phyloP scores from a whole-genome alignment of 179 eudicot genomes.

The Spergularia azorica region DNA sequence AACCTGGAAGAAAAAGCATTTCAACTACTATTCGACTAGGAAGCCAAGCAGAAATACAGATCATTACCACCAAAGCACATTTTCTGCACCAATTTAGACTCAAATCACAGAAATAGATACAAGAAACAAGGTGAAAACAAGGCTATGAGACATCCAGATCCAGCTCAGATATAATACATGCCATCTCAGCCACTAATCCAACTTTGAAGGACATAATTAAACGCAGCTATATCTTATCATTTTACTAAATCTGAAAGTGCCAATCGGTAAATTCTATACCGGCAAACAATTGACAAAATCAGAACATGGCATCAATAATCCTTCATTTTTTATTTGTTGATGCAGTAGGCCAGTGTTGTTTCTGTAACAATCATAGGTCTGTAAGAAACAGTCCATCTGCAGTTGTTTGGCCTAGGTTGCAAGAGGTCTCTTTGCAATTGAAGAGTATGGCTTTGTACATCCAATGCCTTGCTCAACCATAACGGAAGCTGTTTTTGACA shows the following conservation, averaged over 20 bases:
- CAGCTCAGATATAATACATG: neutral
- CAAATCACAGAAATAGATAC: neutral
- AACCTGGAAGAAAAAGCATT: constrained; percentile 52
- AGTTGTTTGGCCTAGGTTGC: constrained; percentile 7
- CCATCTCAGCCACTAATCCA: neutral
- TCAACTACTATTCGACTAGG: neutral
- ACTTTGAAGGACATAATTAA: neutral
- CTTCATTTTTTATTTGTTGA: neutral
- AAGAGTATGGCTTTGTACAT: constrained; percentile 6
- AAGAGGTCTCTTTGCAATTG: neutral
- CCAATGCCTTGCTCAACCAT: neutral
- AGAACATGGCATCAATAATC: neutral
- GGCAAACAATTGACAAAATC: too few species aligned
- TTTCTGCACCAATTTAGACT: neutral
- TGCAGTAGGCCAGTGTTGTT: neutral
- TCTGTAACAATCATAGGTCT: neutral
- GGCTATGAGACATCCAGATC: neutral
- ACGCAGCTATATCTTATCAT: neutral
- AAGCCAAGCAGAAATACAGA: constrained; percentile 2
- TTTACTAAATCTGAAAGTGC: neutral
- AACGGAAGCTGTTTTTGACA: neutral
- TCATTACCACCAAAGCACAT: neutral
- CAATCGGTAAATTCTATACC: too few species aligned
- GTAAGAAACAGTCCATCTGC: constrained; percentile 3
- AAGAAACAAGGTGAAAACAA: neutral